A percentile compares a stretch with the other conserved stretches of the same genome.
Conservation (phyloP, 2,329 filamentous ascomycete genomes). For the Clonostachys byssicola region DNA sequence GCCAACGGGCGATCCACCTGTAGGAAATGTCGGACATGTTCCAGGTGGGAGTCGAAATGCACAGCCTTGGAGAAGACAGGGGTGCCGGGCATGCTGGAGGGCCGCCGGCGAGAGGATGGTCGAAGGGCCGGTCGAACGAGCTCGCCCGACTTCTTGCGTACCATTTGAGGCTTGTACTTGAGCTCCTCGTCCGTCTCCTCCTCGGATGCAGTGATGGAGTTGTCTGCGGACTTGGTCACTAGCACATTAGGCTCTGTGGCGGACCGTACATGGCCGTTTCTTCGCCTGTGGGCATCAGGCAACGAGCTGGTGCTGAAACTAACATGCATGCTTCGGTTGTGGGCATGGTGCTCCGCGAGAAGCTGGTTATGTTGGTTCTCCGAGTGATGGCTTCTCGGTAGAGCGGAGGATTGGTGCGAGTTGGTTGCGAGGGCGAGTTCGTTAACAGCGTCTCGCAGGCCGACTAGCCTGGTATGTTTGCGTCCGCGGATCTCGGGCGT, state of each 20-base stretch:
- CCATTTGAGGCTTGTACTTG: constrained; percentile 76
- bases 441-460: constrained; percentile 79
- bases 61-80: constrained; percentile 94
- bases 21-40: constrained; percentile 93
- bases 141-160: constrained; percentile 97
- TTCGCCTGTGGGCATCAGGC: constrained; percentile 32
- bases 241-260: constrained; percentile 49
- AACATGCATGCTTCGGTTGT: constrained; percentile 27
- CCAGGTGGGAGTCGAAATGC: constrained; percentile 96
- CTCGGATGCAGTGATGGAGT: constrained; percentile 49
- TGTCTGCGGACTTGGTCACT: constrained; percentile 39
- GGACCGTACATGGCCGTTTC: constrained; percentile 46
- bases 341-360: background rate
- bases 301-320: constrained; percentile 43
- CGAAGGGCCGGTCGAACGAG: constrained; percentile 89
- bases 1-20: constrained; percentile 93
- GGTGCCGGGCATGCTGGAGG: constrained; percentile 95
- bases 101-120: constrained; percentile 71
- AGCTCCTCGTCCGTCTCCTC: constrained; percentile 60
- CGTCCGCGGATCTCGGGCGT: constrained; percentile 36
- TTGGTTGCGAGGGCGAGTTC: constrained; percentile 43
- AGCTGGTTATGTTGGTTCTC: background rate
- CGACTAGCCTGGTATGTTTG: constrained; percentile 49
- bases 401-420: background rate
- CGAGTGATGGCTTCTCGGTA: constrained; percentile 8